Conservation (phyloP, 768 basidiomycete species). For the Trametes gibbosa region DNA sequence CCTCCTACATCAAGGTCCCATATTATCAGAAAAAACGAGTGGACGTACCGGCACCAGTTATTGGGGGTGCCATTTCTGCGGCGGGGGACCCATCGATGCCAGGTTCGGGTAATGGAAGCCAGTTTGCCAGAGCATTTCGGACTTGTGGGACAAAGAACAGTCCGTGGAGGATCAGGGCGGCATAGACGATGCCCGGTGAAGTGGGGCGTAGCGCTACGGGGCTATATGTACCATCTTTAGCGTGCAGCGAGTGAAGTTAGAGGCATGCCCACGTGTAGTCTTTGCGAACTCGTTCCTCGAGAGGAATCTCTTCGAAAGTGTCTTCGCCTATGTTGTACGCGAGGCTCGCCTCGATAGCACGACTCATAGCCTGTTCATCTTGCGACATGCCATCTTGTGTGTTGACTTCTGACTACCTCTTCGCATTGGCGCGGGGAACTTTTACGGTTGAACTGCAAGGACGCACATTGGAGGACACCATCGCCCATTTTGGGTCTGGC, state of each 20-base stretch:
- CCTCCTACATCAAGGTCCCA: neutral
- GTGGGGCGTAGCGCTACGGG: slow-evolving; percentile 70
- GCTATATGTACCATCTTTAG: slow-evolving; percentile 34
- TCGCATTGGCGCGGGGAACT: slow-evolving; percentile 2
- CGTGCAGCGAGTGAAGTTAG: neutral
- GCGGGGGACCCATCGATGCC: slow-evolving; percentile 9
- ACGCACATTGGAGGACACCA: slow-evolving; percentile 66
- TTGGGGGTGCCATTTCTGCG: slow-evolving; percentile 28
- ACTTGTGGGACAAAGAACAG: slow-evolving; percentile 74
- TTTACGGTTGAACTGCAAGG: neutral
- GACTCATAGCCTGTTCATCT: slow-evolving; percentile 62
- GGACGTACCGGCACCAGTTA: slow-evolving; percentile 35
- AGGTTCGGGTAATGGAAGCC: slow-evolving; percentile 30
- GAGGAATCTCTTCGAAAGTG: slow-evolving; percentile 47
- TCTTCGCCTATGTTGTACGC: slow-evolving; percentile 42
- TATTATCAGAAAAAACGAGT: slow-evolving; percentile 12
- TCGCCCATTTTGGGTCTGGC: slow-evolving; percentile 64
- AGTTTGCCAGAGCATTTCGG: slow-evolving; percentile 40
- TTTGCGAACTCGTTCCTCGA: slow-evolving; percentile 52
- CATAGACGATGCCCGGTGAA: slow-evolving; percentile 48
- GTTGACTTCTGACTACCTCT: slow-evolving; percentile 32
- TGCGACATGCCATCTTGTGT: slow-evolving; percentile 36
- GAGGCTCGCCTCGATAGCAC: slow-evolving; percentile 71
- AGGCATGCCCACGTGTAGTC: slow-evolving; percentile 48
- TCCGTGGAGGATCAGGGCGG: slow-evolving; percentile 61